Evolutionary conservation across 163 green algal species (phyloP), one percentile per base, ranked within the genome.

Genomic region (Volvox carteri): DNA sequence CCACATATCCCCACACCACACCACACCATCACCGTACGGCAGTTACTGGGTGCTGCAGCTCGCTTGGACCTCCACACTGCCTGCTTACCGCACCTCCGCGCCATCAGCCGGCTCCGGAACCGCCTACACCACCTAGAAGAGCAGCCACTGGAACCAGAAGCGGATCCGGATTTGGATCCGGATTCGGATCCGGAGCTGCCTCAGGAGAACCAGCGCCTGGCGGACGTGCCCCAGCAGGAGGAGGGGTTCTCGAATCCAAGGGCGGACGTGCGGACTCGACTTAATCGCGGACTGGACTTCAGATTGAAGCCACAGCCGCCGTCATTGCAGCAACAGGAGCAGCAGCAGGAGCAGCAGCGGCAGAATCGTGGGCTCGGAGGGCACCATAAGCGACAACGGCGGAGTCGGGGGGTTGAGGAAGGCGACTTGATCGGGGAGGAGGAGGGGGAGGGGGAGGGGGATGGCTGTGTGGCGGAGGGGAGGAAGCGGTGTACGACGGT

Each of bases 1-100:
- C n/a, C n/a, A n/a, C n/a, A n/a, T n/a, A n/a, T n/a, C n/a, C n/a
- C n/a, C n/a, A n/a, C n/a, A n/a, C n/a, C n/a, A n/a, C n/a, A n/a
- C n/a, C n/a, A n/a, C n/a, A n/a, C n/a, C n/a, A n/a, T n/a, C n/a
- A n/a, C n/a, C n/a, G n/a, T n/a, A n/a, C n/a, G n/a, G 19, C 70
- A 78, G 70, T 23, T 78, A 12, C 16, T 78, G 70, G 41, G 21
- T 33, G 70, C 70, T 11, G 70, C 41, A 9, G 70, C 19, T 23
- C 70, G 70, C 39, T 21, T 54, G 39, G 39, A 41, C 41, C 70
- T 78, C 16, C 70, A 39, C 18, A 33, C 70, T 41, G 70, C 70
- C 70, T 78, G 70, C 70, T 6, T 30, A 23, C 37, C 39, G 39
- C 70, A 78, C 70, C 19, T 78, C 41, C 70, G 70, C 16, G 70